These are phyloP conservation scores for Pulicaria dysenterica DNA, from an alignment of 129 eudicot genomes.

Conservation along the genomic window DNA sequence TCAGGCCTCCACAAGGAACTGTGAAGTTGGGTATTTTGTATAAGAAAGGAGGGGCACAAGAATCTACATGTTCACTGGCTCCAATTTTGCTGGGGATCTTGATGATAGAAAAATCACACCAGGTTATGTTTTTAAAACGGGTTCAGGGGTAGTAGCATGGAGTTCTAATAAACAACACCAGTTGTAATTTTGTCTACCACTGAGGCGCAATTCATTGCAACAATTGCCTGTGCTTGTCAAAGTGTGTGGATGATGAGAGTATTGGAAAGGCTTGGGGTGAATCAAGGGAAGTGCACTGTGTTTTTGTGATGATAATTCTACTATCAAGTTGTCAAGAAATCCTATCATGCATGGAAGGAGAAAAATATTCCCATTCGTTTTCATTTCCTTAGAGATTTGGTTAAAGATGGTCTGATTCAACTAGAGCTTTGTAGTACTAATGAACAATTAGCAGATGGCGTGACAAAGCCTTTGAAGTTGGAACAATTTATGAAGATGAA, in stretches of 20 bases:
- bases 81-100: neutral
- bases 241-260: neutral
- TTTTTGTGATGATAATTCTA: constrained; percentile 5
- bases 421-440: too few relatives aligned
- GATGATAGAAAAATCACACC: neutral
- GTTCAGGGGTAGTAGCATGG: neutral
- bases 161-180: neutral
- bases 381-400: too few relatives aligned
- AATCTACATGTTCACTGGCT: neutral
- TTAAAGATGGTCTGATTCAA: too few relatives aligned
- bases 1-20: neutral
- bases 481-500: too few relatives aligned
- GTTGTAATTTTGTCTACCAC: neutral
- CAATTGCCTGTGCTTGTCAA: neutral
- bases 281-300: neutral
- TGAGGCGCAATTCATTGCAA: neutral
- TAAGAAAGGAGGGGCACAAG: neutral
- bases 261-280: neutral
- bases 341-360: too few relatives aligned
- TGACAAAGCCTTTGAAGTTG: too few relatives aligned
- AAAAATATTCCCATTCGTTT: too few relatives aligned
- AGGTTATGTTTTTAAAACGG: constrained; percentile 15
- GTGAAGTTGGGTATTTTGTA: neutral
- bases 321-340: neutral
- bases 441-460: too few relatives aligned